A percentile compares a stretch with the other conserved stretches of the same genome.
phyloP scores from a whole-genome alignment of 768 basidiomycete genomes.

The Wakefieldia striispora region DNA sequence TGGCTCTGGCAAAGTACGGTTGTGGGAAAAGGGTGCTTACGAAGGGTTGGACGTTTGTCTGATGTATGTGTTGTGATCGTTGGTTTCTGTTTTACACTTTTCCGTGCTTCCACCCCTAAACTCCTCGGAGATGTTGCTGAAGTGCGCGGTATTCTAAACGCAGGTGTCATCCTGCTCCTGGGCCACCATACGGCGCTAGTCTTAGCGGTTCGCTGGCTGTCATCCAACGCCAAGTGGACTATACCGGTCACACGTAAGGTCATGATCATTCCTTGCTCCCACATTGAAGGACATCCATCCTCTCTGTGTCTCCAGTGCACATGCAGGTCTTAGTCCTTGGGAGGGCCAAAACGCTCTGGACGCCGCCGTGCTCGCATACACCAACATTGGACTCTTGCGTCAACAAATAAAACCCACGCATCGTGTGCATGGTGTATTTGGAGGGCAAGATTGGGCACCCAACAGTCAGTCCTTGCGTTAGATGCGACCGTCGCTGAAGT shows the following conservation, averaged over 20 bases:
- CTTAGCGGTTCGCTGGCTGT: constrained; percentile 65
- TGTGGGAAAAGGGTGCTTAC: constrained; percentile 71
- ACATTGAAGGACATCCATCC: neutral
- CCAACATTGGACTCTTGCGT: constrained; percentile 71
- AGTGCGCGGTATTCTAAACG: neutral
- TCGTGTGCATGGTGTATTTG: constrained; percentile 78
- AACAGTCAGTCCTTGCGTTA: constrained; percentile 45
- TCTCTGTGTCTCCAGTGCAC: constrained; percentile 48
- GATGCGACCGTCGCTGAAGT: neutral
- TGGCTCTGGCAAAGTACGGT: constrained; percentile 64
- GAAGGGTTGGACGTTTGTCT: constrained; percentile 72
- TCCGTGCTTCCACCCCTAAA: neutral
- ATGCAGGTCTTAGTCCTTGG: constrained; percentile 83
- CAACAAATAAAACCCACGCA: constrained; percentile 79
- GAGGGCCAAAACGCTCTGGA: constrained; percentile 82
- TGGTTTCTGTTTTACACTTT: neutral
- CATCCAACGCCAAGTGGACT: constrained; percentile 58
- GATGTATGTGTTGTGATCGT: constrained; percentile 46
- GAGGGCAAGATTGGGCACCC: constrained; percentile 70
- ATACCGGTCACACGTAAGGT: constrained; percentile 67
- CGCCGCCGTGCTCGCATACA: constrained; percentile 81
- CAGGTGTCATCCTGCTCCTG: constrained; percentile 82
- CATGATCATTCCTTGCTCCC: neutral
- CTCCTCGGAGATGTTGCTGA: neutral
- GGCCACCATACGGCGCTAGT: constrained; percentile 62